Percentiles rank a stretch among this genome's conserved stretches.
These are phyloP conservation scores for Arbutus unedo DNA, from an alignment of 148 eudicot genomes.

Conservation along the genomic window DNA sequence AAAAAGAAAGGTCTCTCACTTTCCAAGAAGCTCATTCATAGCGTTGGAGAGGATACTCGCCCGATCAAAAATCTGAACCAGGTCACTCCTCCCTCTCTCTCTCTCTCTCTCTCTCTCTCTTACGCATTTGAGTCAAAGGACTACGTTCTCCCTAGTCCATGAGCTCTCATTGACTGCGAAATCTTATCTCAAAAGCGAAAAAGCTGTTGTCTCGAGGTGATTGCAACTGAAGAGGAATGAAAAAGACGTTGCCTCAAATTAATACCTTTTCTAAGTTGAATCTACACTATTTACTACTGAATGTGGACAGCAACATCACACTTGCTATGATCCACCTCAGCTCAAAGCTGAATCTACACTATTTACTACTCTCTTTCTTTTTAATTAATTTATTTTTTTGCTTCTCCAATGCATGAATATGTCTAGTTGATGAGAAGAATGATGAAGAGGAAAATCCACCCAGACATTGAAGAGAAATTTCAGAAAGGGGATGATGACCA, in stretches of 20 bases:
- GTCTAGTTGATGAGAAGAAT: slow-evolving; percentile 22
- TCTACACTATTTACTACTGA: not conserved
- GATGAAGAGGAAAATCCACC: slow-evolving; percentile 25
- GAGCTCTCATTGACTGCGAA: too few relatives aligned
- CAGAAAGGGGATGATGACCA: not conserved
- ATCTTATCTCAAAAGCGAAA: too few relatives aligned
- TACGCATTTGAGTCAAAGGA: too few relatives aligned
- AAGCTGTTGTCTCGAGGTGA: too few relatives aligned
- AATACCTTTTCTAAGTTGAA: too few relatives aligned
- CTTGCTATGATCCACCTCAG: not conserved
- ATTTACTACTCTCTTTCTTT: not conserved
- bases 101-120: not conserved
- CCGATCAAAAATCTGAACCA: slow-evolving; percentile 51
- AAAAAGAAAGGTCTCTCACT: slow-evolving; percentile 27
- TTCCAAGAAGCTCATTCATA: slow-evolving; percentile 41
- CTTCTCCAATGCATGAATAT: not conserved
- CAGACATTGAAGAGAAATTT: slow-evolving; percentile 9
- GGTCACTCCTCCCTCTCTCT: slow-evolving; percentile 44
- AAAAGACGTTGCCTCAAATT: too few relatives aligned
- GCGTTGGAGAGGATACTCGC: slow-evolving; percentile 29
- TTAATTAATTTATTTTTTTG: too few relatives aligned
- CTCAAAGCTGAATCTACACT: not conserved
- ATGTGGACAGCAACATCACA: not conserved
- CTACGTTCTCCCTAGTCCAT: too few relatives aligned
- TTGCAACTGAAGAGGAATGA: too few relatives aligned